These are phyloP conservation scores for Allium sativum DNA, from an alignment of 106 monocot genomes.

Conservation along the genomic window DNA sequence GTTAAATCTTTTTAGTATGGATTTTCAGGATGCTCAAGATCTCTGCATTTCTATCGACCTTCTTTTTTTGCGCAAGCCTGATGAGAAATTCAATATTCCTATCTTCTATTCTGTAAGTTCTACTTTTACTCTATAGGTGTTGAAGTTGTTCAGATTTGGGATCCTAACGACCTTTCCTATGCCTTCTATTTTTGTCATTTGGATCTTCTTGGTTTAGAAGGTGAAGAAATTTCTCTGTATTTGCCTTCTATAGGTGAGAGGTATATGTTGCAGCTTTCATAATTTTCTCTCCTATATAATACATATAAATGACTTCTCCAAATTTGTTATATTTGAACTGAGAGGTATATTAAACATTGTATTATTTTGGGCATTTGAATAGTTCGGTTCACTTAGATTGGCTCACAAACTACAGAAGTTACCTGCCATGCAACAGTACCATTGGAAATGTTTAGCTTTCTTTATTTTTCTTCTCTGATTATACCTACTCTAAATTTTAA, in stretches of 20 bases:
- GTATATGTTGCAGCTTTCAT: slow-evolving; percentile 19
- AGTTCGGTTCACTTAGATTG: too few species aligned
- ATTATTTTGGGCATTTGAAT: too few species aligned
- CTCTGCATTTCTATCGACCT: slow-evolving; percentile 83
- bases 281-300: neutral
- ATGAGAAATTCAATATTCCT: slow-evolving; percentile 65
- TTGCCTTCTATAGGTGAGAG: slow-evolving; percentile 61
- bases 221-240: slow-evolving; percentile 49
- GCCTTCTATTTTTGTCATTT: neutral
- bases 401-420: too few species aligned
- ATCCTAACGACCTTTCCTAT: neutral
- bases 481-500: too few species aligned
- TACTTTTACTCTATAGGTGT: neutral
- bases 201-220: slow-evolving; percentile 74
- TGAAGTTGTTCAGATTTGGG: neutral
- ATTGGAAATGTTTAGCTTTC: too few species aligned
- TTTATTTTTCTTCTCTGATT: too few species aligned
- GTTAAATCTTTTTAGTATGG: slow-evolving; percentile 2
- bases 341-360: too few species aligned
- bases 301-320: neutral
- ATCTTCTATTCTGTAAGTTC: slow-evolving; percentile 65
- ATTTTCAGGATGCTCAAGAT: slow-evolving; percentile 74
- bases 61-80: slow-evolving; percentile 62
- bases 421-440: too few species aligned
- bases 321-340: too few species aligned